Percentiles rank a stretch among this genome's conserved stretches.
phyloP scores from a whole-genome alignment of 2,329 filamentous ascomycete genomes.

The Claviceps capensis region DNA sequence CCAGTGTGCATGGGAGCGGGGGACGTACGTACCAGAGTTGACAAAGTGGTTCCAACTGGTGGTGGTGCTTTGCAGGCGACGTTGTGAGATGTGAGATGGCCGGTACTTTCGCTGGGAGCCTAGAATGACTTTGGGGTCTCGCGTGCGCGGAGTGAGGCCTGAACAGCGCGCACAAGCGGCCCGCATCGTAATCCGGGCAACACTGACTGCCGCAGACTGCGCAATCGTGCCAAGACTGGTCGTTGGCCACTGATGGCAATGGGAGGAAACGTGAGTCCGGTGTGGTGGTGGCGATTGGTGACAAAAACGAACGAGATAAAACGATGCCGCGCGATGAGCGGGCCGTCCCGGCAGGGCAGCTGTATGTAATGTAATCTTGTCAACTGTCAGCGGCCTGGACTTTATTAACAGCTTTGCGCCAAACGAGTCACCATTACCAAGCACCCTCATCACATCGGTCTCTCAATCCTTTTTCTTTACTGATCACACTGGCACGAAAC shows the following conservation, averaged over 20 bases:
- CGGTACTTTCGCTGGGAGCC: not conserved
- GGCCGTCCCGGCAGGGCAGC: not conserved
- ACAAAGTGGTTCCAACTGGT: slow-evolving; percentile 24
- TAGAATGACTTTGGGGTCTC: not conserved
- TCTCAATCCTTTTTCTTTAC: not conserved
- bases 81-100: slow-evolving; percentile 6
- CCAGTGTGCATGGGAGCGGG: not conserved
- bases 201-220: not conserved
- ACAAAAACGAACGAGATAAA: not conserved
- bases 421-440: not conserved
- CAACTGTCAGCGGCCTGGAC: too few species aligned
- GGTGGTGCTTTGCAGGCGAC: slow-evolving; percentile 15
- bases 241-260: not conserved
- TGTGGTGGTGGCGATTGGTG: not conserved
- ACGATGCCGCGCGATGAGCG: not conserved
- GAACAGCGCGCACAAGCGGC: slow-evolving; percentile 16
- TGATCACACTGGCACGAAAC: not conserved
- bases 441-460: not conserved
- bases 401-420: not conserved
- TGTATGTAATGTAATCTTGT: not conserved
- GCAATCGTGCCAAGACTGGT: not conserved
- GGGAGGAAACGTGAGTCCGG: not conserved
- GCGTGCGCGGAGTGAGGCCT: slow-evolving; percentile 2
- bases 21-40: slow-evolving; percentile 13
- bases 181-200: slow-evolving; percentile 12